Percentiles rank a stretch among this genome's conserved stretches.
These are phyloP conservation scores for Somion occarium DNA, from an alignment of 1,284 basidiomycete species.

Conservation along the genomic window DNA sequence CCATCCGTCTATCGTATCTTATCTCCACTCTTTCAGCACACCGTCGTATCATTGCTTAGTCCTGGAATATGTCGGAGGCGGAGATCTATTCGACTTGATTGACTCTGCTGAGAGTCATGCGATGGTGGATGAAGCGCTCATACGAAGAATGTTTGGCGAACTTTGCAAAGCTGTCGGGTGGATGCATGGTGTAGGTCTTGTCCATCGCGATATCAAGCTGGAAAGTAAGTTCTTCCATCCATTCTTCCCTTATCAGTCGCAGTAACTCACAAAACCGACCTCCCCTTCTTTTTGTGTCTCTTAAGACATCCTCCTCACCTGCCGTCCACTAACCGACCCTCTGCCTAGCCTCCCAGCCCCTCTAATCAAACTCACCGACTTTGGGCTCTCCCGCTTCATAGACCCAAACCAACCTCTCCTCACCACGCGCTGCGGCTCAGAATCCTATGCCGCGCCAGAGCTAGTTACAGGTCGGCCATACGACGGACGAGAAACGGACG, in stretches of 20 bases:
- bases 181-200: slow-evolving; percentile 86
- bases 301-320: slow-evolving; percentile 52
- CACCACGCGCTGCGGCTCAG: slow-evolving; percentile 86
- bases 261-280: neutral
- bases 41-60: slow-evolving; percentile 77
- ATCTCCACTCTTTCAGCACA: slow-evolving; percentile 71
- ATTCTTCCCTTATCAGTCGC: neutral
- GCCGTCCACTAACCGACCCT: slow-evolving; percentile 28
- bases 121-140: slow-evolving; percentile 51
- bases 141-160: slow-evolving; percentile 77
- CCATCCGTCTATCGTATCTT: slow-evolving; percentile 80
- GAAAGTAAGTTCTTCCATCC: slow-evolving; percentile 63
- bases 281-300: slow-evolving; percentile 9
- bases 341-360: slow-evolving; percentile 43
- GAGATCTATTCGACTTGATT: slow-evolving; percentile 81
- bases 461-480: slow-evolving; percentile 70
- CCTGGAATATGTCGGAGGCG: slow-evolving; percentile 74
- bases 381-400: slow-evolving; percentile 86
- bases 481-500: slow-evolving; percentile 85
- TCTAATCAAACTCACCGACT: slow-evolving; percentile 86
- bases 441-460: slow-evolving; percentile 91
- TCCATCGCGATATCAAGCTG: slow-evolving; percentile 92
- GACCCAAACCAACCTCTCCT: slow-evolving; percentile 66
- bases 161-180: slow-evolving; percentile 79
- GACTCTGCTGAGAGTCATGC: slow-evolving; percentile 54